Percentiles rank a stretch among this genome's conserved stretches.
phyloP scores from a whole-genome alignment of 2,329 filamentous ascomycete genomes.

The Phoma sp. region DNA sequence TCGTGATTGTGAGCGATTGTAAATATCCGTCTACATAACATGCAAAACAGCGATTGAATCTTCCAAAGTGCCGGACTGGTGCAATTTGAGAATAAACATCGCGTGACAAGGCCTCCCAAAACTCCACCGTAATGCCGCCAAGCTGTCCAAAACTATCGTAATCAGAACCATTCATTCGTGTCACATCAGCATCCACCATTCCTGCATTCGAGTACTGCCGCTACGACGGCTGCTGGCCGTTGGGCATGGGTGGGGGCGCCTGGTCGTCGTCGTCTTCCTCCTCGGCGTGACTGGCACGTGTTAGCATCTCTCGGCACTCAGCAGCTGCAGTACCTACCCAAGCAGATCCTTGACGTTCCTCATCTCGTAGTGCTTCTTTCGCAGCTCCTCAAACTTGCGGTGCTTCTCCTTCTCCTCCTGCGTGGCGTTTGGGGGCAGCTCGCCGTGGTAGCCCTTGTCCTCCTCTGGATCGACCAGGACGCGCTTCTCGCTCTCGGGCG shows the following conservation, averaged over 20 bases:
- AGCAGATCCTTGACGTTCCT: constrained; percentile 87
- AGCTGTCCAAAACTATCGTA: constrained; percentile 1
- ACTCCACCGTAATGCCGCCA: constrained; percentile 20
- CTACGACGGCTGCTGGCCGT: constrained; percentile 28
- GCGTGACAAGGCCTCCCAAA: not conserved
- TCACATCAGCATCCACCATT: not conserved
- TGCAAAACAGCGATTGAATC: not conserved
- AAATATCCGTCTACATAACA: not conserved
- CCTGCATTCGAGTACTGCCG: not conserved
- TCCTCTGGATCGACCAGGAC: constrained; percentile 75
- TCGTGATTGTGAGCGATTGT: not conserved
- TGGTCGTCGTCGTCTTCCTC: constrained; percentile 36
- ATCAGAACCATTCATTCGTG: constrained; percentile 6
- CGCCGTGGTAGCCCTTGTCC: constrained; percentile 61
- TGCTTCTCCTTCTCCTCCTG: constrained; percentile 89
- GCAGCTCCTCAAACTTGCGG: constrained; percentile 84
- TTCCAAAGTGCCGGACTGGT: not conserved
- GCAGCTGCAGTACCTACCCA: constrained; percentile 60
- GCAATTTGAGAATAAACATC: not conserved
- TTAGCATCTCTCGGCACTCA: constrained; percentile 3
- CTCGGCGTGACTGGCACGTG: constrained; percentile 28
- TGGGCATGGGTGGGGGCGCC: constrained; percentile 23
- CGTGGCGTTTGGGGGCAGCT: constrained; percentile 62
- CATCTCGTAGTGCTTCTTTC: constrained; percentile 99
- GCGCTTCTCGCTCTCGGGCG: constrained; percentile 68